These are phyloP conservation scores for Cardiospermum halicacabum DNA, from an alignment of 345 rosid genomes.

Conservation along the genomic window DNA sequence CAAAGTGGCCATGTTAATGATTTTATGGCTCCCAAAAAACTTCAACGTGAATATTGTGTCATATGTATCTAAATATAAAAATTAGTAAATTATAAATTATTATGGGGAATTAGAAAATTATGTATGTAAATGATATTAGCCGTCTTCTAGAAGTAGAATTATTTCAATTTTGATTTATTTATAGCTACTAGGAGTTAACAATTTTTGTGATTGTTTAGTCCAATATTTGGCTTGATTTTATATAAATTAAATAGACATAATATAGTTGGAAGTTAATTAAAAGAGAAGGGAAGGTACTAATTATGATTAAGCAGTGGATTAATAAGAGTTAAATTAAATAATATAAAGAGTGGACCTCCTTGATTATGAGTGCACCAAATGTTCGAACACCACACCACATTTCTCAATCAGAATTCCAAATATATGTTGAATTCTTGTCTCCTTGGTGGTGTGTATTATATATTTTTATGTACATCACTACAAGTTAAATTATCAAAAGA, in stretches of 20 bases:
- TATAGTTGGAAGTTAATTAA: background rate
- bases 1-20: background rate
- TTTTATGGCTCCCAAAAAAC: background rate
- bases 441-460: background rate
- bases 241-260: background rate
- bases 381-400: conserved; percentile 39
- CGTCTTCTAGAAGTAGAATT: no score
- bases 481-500: background rate
- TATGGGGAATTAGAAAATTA: no score
- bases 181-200: no score
- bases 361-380: conserved; percentile 26
- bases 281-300: background rate
- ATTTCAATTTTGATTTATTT: no score
- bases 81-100: no score
- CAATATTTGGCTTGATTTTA: background rate
- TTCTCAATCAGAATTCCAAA: conserved; percentile 3
- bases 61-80: no score
- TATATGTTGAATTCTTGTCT: background rate
- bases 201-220: no score
- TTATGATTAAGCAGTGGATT: no score
- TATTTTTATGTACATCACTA: background rate
- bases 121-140: no score
- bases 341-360: conserved; percentile 16
- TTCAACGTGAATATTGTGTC: background rate
- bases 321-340: no score